These are phyloP conservation scores for Phyllosticta ampelicida DNA, from an alignment of 2,329 filamentous ascomycete genomes.

Conservation along the genomic window DNA sequence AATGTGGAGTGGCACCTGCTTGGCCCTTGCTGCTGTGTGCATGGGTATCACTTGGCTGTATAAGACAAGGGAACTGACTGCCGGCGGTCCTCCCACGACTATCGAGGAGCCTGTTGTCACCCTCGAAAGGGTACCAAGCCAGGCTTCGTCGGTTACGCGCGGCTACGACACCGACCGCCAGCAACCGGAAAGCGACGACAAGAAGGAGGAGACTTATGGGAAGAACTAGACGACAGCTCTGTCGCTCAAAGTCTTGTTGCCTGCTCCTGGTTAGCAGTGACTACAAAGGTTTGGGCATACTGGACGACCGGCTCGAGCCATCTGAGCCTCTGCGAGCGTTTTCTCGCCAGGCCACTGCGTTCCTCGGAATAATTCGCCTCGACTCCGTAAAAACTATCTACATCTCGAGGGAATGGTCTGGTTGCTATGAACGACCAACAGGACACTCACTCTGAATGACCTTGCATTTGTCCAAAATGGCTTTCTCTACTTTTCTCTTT, in stretches of 20 bases:
- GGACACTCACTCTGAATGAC: not conserved
- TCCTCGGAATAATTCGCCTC: not conserved
- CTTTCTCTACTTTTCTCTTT: not conserved
- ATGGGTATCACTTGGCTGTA: constrained; percentile 27
- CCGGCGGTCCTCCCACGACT: not conserved
- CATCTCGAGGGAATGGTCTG: not conserved
- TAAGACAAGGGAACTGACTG: not conserved
- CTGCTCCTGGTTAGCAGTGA: not conserved
- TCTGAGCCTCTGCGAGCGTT: not conserved
- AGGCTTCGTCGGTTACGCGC: not conserved
- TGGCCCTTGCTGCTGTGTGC: constrained; percentile 32
- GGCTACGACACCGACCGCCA: not conserved
- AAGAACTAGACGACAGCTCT: not conserved
- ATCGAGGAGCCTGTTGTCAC: not conserved
- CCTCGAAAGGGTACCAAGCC: not conserved
- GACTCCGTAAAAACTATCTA: not conserved
- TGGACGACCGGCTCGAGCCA: not conserved
- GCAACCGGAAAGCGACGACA: not conserved
- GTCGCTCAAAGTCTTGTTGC: not conserved
- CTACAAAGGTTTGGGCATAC: not conserved
- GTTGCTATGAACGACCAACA: not conserved
- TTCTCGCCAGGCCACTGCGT: not conserved
- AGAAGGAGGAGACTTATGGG: not conserved
- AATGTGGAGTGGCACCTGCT: constrained; percentile 35
- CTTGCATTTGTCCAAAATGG: no score